phyloP scores from a whole-genome alignment of 1,139 yeast genomes.

The Groenewaldozyma sp. region DNA sequence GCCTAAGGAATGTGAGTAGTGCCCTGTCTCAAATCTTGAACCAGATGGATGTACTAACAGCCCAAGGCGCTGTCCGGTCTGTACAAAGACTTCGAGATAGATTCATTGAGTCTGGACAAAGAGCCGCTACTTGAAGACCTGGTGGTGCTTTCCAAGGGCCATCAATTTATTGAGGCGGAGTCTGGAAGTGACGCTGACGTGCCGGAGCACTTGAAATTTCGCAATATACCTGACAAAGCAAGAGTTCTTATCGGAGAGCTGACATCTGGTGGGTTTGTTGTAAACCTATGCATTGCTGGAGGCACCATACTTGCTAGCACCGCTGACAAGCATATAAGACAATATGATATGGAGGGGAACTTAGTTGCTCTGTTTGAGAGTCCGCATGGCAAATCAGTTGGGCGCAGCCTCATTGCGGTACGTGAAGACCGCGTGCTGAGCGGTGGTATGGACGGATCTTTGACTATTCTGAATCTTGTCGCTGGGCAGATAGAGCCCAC shows the following conservation, averaged over 20 bases:
- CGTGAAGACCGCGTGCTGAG: conserved; percentile 14
- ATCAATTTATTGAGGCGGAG: neutral
- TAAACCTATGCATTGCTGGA: conserved; percentile 4
- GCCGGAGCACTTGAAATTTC: conserved; percentile 1
- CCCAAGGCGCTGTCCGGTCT: conserved; percentile 8
- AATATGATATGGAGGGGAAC: conserved; percentile 15
- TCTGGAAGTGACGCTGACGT: conserved; percentile 2
- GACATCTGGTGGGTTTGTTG: conserved; percentile 9
- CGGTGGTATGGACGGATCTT: conserved; percentile 30
- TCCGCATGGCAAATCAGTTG: conserved; percentile 19
- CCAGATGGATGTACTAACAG: conserved; percentile 3
- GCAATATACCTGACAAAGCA: no score
- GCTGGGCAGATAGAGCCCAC: conserved; percentile 9
- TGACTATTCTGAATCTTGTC: conserved; percentile 11
- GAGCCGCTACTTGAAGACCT: conserved; percentile 5
- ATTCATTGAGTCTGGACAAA: conserved; percentile 1
- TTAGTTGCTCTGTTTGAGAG: conserved; percentile 11
- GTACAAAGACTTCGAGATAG: conserved; percentile 3
- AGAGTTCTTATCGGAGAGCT: no score
- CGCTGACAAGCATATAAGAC: conserved; percentile 18
- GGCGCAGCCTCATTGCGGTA: conserved; percentile 12
- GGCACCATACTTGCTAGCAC: conserved; percentile 14
- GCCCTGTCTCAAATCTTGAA: no score
- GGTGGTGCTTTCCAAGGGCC: conserved; percentile 2
- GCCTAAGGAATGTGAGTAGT: conserved; percentile 6